Evolutionary conservation across 2,329 filamentous ascomycete genomes (phyloP).

Genomic region (Colletotrichum cereale): DNA sequence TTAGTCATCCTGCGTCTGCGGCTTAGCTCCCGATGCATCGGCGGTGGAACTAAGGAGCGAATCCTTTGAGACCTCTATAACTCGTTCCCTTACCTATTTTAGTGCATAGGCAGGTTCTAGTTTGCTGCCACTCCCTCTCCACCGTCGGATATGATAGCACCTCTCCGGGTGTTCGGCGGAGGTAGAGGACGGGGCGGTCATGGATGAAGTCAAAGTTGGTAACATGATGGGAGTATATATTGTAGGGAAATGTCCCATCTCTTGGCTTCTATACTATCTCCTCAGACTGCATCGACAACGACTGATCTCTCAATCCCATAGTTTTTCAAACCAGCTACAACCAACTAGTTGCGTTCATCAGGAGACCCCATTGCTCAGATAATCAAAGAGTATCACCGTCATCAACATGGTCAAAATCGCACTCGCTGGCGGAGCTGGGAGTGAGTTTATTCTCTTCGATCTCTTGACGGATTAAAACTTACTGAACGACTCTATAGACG

Average conservation of each 20-base stretch:
- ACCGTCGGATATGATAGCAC: neutral
- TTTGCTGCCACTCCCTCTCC: neutral
- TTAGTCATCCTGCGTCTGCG: conserved; percentile 25
- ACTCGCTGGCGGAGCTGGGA: conserved; percentile 43
- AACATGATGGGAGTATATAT: neutral
- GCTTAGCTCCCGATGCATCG: conserved; percentile 12
- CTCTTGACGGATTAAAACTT: accelerated
- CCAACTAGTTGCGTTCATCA: too few relatives aligned
- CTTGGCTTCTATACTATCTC: accelerated
- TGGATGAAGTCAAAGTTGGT: neutral
- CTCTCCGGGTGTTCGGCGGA: neutral
- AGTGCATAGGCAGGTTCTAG: too few relatives aligned
- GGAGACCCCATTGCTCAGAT: too few relatives aligned
- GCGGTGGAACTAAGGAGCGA: conserved; percentile 10
- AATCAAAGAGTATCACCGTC: neutral
- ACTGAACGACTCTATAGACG: conserved; percentile 52
- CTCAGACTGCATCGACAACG: neutral
- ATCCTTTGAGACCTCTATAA: neutral
- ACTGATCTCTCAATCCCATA: neutral
- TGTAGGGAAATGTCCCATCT: neutral
- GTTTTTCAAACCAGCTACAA: neutral
- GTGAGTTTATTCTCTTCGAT: neutral
- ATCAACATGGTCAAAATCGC: conserved; percentile 44
- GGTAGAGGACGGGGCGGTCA: neutral
- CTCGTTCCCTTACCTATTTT: neutral